Evolutionary conservation across 257 asterid species (phyloP), one percentile per base, ranked within the genome.

Genomic region (Eustoma russellianum): DNA sequence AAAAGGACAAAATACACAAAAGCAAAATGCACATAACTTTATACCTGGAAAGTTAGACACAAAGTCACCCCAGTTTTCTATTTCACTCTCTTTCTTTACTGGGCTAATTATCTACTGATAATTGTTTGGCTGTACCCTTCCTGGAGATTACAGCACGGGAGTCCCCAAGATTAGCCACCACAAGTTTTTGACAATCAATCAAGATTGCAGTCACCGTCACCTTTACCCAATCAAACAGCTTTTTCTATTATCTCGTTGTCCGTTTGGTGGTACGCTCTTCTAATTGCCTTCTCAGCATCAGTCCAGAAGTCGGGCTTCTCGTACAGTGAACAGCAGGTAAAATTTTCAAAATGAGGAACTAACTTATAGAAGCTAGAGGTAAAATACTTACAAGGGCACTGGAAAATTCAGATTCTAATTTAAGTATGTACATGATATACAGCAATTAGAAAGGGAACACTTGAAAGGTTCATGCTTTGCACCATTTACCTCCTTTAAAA

Each of bases 81-180:
- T 91, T 18, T 38, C 66, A 16, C n/a, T 72, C 77, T 76, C 76
- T 82, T 66, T 91, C 98, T 7, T 52, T 74, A 13, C 53, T 77
- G 53, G 98, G 92, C 73, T 87, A 96, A 6, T 91, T 96, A 68
- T 91, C 98, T n/a, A 87, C 66, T 2, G 98, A 86, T 50, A 91
- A 64, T 46, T 91, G 98, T 68, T 82, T 84, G 1, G 98, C 95
- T 43, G 66, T 77, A 3, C 96, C 94, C 17, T 80, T 82, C 77
- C 59, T 79, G 79, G 78, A 91, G 33, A 91, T 77, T 41, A 91
- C 96, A 2, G 95, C 98, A 10, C 98, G 95, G 46, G 98, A 91
- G 58, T 91, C 98, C 56, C 98, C 98, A 13, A 84, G 95, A 56
- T 87, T 91, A 0, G 95, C 98, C n/a, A 91, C 92, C 40, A 91